Conservation (phyloP, 2,329 filamentous ascomycete genomes). For the Polytolypa hystricis region DNA sequence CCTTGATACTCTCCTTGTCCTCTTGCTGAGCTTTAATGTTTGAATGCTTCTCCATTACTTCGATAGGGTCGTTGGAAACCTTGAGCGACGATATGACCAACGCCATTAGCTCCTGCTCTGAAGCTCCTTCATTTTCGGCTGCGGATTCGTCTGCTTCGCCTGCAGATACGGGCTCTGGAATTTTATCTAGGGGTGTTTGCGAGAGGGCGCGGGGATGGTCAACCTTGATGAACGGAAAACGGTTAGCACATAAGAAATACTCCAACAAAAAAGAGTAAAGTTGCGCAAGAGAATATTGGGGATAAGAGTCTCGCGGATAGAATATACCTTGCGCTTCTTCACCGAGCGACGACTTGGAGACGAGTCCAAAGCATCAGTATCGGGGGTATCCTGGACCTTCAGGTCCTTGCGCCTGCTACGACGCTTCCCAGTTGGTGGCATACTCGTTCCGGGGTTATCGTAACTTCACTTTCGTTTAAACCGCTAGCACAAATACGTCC, state of each 20-base stretch:
- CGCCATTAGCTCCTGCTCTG: conserved; percentile 36
- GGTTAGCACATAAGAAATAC: conserved; percentile 2
- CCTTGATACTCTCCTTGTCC: conserved; percentile 36
- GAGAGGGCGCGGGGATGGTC: conserved; percentile 24
- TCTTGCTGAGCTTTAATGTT: conserved; percentile 32
- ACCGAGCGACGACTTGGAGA: conserved; percentile 36
- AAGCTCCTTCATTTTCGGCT: conserved; percentile 30
- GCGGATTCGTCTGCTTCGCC: conserved; percentile 32
- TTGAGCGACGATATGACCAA: conserved; percentile 37
- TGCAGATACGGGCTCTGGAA: conserved; percentile 25
- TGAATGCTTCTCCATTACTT: conserved; percentile 34
- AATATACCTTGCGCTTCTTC: conserved; percentile 39
- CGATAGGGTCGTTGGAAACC: conserved; percentile 33
- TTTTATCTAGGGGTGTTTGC: conserved; percentile 23
- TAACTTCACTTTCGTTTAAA: neutral
- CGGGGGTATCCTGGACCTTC: conserved; percentile 34
- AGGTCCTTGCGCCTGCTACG: conserved; percentile 36
- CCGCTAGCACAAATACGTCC: too few relatives aligned
- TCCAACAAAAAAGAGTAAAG: neutral
- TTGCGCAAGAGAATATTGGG: neutral
- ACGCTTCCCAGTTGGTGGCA: conserved; percentile 34
- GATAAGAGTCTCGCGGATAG: conserved; percentile 6
- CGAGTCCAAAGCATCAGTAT: conserved; percentile 36
- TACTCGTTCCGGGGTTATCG: conserved; percentile 15
- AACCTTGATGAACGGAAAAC: conserved; percentile 7